phyloP scores from a whole-genome alignment of 352 stramenopile genomes.

The Globisporangium nagaii region DNA sequence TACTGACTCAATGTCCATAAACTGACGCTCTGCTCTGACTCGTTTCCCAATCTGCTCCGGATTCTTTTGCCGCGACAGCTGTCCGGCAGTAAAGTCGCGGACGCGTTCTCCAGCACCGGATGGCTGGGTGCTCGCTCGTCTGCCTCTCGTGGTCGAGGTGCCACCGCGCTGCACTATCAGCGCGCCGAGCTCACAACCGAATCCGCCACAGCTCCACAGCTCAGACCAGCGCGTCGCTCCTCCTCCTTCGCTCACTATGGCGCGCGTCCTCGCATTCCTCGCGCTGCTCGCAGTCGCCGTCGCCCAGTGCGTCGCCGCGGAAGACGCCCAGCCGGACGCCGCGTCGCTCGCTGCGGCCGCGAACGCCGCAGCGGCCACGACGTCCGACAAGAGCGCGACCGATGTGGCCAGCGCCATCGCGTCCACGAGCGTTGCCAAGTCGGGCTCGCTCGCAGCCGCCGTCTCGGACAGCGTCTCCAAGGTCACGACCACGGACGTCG shows the following conservation, averaged over 20 bases:
- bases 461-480: conserved; percentile 18
- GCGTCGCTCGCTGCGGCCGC: conserved; percentile 8
- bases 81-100: background rate
- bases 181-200: background rate
- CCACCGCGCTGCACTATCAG: background rate
- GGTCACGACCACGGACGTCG: conserved; percentile 9
- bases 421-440: background rate
- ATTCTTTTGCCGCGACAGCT: no score
- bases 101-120: background rate
- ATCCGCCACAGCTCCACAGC: conserved; percentile 1
- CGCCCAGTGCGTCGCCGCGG: background rate
- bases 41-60: no score
- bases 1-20: no score
- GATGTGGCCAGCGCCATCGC: conserved; percentile 3
- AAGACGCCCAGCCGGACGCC: conserved; percentile 7
- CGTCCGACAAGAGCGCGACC: background rate
- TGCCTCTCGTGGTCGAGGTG: background rate
- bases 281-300: conserved; percentile 3
- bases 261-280: background rate
- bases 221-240: background rate
- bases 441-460: conserved; percentile 7
- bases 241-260: background rate
- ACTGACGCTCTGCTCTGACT: no score
- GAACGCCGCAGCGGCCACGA: conserved; percentile 7
- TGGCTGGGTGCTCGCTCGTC: background rate